Evolutionary conservation across 2,329 filamentous ascomycete genomes (phyloP), one percentile per base, ranked within the genome.

Genomic region (Phyllosticta citriasiana): DNA sequence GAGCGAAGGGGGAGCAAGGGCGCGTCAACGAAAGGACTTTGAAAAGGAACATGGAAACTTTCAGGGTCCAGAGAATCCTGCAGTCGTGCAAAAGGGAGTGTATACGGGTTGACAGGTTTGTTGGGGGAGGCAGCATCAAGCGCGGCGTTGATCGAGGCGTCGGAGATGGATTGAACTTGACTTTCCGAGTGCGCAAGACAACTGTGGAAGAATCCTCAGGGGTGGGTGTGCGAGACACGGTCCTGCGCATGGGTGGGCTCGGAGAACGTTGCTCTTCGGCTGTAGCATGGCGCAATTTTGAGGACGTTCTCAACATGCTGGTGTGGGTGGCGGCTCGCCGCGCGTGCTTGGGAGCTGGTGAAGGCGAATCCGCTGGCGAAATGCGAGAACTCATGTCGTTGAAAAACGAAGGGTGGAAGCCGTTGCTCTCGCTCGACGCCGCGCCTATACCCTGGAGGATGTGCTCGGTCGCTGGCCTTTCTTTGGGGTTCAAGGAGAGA

Each of bases 381-480:
- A 80, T 78, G 6, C 78, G 73, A 30, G 74, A 70, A 5, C 65
- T 65, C n/a, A 74, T 66, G 14, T 69, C 72, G 60, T 68, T 73
- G 62, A 68, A 66, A 19, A 66, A 67, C n/a, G 66, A 69, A 67
- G 67, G 74, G 67, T 67, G 73, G 67, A 72, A 79, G 65, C 68
- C 71, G 19, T 68, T 71, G 60, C 73, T 74, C 26, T 81, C 66
- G 74, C 83, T 76, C 3, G 77, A 76, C 2, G 89, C 87, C 47
- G 83, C 86, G 66, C 88, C 87, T 73, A 96, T 89, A 2, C 85
- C 88, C 9, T 81, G 80, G 50, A 97, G 74, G 1, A 99, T 93
- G 62, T 97, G 92, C 54, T 86, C 89, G 0, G 94, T 92, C 53
- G 85, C 90, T 0, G 94, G 94, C 6, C 94, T 82, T 60, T 91